phyloP scores from a whole-genome alignment of 78 protist species.

The Speleostelium caveatum region DNA sequence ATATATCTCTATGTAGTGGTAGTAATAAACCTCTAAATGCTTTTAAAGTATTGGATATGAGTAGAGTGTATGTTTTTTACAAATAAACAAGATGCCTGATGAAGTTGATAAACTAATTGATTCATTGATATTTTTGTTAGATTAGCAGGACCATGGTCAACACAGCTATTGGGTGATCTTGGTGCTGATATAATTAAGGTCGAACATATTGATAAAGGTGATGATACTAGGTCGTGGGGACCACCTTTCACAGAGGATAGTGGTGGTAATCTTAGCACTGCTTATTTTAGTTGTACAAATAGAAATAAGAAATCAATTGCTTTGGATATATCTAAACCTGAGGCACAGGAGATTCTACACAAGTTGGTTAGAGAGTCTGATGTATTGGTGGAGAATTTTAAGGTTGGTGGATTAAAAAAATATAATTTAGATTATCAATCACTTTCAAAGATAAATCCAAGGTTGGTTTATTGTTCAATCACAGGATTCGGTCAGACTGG shows the following conservation, averaged over 20 bases:
- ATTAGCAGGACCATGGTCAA: constrained; percentile 72
- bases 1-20: neutral
- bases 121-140: too few species aligned
- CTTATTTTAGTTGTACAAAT: constrained; percentile 70
- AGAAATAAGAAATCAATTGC: constrained; percentile 78
- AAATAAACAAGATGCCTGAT: too few species aligned
- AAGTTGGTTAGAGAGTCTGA: constrained; percentile 39
- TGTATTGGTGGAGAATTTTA: constrained; percentile 77
- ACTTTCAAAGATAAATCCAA: constrained; percentile 20
- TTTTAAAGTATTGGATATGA: constrained; percentile 48
- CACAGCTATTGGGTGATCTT: constrained; percentile 68
- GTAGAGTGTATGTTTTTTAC: too few species aligned
- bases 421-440: constrained; percentile 48
- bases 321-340: constrained; percentile 15
- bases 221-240: constrained; percentile 80
- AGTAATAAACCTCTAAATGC: constrained; percentile 40
- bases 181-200: constrained; percentile 84
- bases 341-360: constrained; percentile 51
- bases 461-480: constrained; percentile 62
- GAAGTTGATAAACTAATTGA: too few species aligned
- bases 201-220: constrained; percentile 65
- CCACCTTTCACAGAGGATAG: constrained; percentile 73
- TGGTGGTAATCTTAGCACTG: constrained; percentile 37
- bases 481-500: constrained; percentile 79
- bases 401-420: constrained; percentile 49